Conservation (phyloP, 2,329 filamentous ascomycete genomes). For the Penicillium sp. region DNA sequence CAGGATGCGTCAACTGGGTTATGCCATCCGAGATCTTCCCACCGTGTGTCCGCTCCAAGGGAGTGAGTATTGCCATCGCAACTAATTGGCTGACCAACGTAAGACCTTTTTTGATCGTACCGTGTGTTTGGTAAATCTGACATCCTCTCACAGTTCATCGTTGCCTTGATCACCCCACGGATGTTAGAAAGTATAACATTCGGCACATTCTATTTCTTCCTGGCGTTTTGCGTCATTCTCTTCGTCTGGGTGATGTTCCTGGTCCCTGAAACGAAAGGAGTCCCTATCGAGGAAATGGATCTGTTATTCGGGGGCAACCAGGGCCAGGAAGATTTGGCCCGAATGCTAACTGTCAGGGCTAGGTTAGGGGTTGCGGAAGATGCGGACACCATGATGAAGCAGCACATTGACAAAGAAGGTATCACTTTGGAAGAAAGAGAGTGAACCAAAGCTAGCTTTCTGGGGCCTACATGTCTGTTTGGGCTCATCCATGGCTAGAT, state of each 20-base stretch:
- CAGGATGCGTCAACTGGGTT: slow-evolving; percentile 65
- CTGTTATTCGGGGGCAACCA: slow-evolving; percentile 23
- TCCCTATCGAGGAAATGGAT: slow-evolving; percentile 33
- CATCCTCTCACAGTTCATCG: slow-evolving; percentile 50
- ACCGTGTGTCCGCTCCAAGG: slow-evolving; percentile 63
- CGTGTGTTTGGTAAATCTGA: not conserved
- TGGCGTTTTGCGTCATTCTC: slow-evolving; percentile 28
- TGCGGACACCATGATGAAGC: not conserved
- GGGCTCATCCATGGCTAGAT: too few species aligned
- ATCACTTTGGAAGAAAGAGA: not conserved
- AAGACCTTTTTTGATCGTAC: slow-evolving; percentile 36
- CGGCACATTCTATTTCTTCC: slow-evolving; percentile 70
- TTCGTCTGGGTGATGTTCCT: slow-evolving; percentile 7
- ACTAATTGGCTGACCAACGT: slow-evolving; percentile 24
- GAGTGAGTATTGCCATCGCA: slow-evolving; percentile 19
- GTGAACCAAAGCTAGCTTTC: too few species aligned
- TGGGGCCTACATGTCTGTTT: too few species aligned
- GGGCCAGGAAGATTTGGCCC: not conserved
- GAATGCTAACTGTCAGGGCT: not conserved
- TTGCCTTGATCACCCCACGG: slow-evolving; percentile 67
- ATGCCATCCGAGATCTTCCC: slow-evolving; percentile 72
- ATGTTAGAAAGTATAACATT: slow-evolving; percentile 65
- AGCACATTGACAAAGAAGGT: not conserved
- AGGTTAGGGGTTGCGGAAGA: not conserved
- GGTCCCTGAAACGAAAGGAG: slow-evolving; percentile 28